phyloP scores from a whole-genome alignment of 1,284 basidiomycete genomes.

The Fereydounia khargensis region DNA sequence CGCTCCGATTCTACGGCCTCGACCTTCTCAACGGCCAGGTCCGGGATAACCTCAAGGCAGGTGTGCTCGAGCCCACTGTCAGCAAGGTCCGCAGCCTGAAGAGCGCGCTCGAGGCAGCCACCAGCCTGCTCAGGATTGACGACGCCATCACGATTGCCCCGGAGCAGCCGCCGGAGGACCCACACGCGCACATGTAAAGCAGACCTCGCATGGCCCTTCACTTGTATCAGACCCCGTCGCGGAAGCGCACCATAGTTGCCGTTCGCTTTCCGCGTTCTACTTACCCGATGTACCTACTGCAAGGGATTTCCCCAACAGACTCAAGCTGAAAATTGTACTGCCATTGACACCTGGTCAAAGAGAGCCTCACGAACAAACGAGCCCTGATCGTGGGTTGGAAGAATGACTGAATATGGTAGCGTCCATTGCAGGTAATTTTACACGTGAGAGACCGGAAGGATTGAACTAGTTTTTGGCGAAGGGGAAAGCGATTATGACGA shows the following conservation, averaged over 20 bases:
- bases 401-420: no score
- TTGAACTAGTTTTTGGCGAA: no score
- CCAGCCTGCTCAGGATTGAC: conserved; percentile 90
- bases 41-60: conserved; percentile 88
- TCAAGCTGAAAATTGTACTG: not conserved
- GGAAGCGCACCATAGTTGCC: no score
- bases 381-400: no score
- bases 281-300: no score
- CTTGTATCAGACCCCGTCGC: not conserved
- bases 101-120: conserved; percentile 93
- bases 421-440: no score
- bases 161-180: conserved; percentile 51
- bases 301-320: no score
- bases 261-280: no score
- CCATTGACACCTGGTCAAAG: no score
- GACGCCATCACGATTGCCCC: conserved; percentile 62
- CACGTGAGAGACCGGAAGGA: no score
- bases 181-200: conserved; percentile 54
- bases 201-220: no score
- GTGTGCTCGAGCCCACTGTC: conserved; percentile 92
- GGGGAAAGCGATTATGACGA: conserved; percentile 9
- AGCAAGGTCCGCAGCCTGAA: conserved; percentile 96
- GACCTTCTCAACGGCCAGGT: conserved; percentile 93
- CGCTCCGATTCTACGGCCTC: conserved; percentile 87
- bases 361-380: no score